phyloP scores from a whole-genome alignment of 345 rosid species.

The Eutrema heterophyllum region DNA sequence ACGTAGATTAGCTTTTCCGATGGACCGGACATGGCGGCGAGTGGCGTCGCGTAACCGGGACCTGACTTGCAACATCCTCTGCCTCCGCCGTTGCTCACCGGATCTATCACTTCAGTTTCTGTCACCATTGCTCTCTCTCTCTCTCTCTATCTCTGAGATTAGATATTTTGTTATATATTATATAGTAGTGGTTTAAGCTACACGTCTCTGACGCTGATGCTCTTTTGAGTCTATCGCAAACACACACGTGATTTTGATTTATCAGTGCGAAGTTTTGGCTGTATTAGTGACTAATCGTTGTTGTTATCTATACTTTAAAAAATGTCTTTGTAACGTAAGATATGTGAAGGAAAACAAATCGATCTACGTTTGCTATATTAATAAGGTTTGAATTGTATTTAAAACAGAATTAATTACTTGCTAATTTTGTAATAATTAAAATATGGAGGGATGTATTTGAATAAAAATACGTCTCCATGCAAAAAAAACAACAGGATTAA shows the following conservation, averaged over 20 bases:
- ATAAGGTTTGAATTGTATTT: no score
- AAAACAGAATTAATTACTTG: no score
- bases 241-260: neutral
- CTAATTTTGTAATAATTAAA: no score
- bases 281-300: neutral
- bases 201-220: neutral
- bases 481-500: neutral
- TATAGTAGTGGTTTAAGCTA: neutral
- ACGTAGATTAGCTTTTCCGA: slow-evolving; percentile 69
- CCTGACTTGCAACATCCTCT: slow-evolving; percentile 61
- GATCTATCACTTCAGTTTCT: slow-evolving; percentile 16
- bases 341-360: no score
- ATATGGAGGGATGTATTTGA: neutral
- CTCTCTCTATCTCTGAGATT: neutral
- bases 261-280: neutral
- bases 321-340: no score
- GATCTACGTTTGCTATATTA: no score
- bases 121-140: slow-evolving; percentile 7
- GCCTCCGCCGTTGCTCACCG: slow-evolving; percentile 9
- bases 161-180: neutral
- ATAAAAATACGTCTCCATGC: slow-evolving; percentile 12
- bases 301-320: neutral
- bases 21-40: slow-evolving; percentile 87
- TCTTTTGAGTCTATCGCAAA: neutral
- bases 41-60: slow-evolving; percentile 81